phyloP scores from a whole-genome alignment of 805 yeast genomes.

The Brettanomyces sp. region DNA sequence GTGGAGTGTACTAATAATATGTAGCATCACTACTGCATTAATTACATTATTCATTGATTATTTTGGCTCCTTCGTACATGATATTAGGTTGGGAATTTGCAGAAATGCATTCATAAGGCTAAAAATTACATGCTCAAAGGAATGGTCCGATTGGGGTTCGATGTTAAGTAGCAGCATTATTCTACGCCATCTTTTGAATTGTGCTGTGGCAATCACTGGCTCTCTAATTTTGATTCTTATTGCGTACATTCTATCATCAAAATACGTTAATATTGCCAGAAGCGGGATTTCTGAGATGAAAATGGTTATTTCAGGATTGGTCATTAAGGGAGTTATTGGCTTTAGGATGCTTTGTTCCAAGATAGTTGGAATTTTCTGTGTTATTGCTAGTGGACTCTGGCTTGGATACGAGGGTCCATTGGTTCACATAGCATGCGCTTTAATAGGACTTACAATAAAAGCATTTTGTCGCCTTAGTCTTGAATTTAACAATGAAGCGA shows the following conservation, averaged over 20 bases:
- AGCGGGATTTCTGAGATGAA: constrained; percentile 74
- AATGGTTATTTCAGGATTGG: constrained; percentile 56
- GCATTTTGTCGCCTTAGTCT: constrained; percentile 11
- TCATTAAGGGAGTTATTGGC: constrained; percentile 44
- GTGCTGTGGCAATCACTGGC: constrained; percentile 27
- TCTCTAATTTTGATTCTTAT: constrained; percentile 30
- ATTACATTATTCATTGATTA: constrained; percentile 41
- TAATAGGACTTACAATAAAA: constrained; percentile 32
- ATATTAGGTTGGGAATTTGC: constrained; percentile 46
- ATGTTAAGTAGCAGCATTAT: constrained; percentile 19
- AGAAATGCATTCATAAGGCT: constrained; percentile 19
- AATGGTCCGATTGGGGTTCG: constrained; percentile 8
- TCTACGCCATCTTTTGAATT: constrained; percentile 23
- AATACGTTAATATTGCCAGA: constrained; percentile 31
- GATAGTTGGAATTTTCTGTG: constrained; percentile 47
- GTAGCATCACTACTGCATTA: constrained; percentile 40
- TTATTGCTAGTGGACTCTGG: constrained; percentile 73
- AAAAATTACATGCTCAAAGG: constrained; percentile 21
- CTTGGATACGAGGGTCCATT: constrained; percentile 83
- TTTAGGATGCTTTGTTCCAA: constrained; percentile 44
- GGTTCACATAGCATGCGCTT: constrained; percentile 67
- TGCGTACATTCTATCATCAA: constrained; percentile 25
- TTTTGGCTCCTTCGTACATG: constrained; percentile 40
- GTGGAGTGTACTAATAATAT: constrained; percentile 40
- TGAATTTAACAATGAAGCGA: constrained; percentile 40